These are phyloP conservation scores for Parastagonospora nodorum DNA, from an alignment of 2,329 filamentous ascomycete species.

Conservation along the genomic window DNA sequence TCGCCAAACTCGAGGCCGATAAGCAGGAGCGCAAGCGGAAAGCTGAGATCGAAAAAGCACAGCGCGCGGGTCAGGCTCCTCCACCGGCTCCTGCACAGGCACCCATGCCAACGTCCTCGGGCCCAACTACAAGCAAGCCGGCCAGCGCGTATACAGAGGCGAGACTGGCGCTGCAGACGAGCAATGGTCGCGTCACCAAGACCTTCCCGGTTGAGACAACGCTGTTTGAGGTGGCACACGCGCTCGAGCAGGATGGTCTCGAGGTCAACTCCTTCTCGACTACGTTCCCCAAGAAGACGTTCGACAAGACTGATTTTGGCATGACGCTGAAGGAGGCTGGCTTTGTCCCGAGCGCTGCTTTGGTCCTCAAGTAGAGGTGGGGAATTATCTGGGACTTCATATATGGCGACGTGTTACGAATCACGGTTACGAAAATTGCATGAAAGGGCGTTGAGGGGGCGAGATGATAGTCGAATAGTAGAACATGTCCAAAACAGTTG, in stretches of 20 bases:
- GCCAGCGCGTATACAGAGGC: constrained; percentile 78
- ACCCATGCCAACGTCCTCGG: constrained; percentile 53
- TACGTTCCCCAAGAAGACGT: constrained; percentile 87
- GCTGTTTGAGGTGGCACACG: constrained; percentile 86
- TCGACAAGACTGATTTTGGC: constrained; percentile 72
- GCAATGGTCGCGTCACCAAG: constrained; percentile 79
- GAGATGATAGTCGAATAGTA: not conserved
- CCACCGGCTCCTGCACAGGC: constrained; percentile 56
- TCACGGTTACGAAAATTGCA: constrained; percentile 10
- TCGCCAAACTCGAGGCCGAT: constrained; percentile 92
- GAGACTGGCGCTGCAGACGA: constrained; percentile 78
- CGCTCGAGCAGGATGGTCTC: constrained; percentile 72
- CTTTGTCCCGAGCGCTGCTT: constrained; percentile 84
- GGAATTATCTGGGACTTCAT: not conserved
- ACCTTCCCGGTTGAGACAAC: constrained; percentile 88
- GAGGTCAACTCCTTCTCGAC: constrained; percentile 78
- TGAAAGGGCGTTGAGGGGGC: constrained; percentile 12
- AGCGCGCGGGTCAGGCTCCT: constrained; percentile 72
- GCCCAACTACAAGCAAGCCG: constrained; percentile 62
- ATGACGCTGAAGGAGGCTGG: constrained; percentile 93
- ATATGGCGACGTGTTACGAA: not conserved
- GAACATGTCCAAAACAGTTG: constrained; percentile 3
- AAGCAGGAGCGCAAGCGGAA: constrained; percentile 87
- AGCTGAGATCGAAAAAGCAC: constrained; percentile 82
- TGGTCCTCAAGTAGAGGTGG: constrained; percentile 65